These are phyloP conservation scores for Inga laurina DNA, from an alignment of 306 rosid genomes.

Conservation along the genomic window DNA sequence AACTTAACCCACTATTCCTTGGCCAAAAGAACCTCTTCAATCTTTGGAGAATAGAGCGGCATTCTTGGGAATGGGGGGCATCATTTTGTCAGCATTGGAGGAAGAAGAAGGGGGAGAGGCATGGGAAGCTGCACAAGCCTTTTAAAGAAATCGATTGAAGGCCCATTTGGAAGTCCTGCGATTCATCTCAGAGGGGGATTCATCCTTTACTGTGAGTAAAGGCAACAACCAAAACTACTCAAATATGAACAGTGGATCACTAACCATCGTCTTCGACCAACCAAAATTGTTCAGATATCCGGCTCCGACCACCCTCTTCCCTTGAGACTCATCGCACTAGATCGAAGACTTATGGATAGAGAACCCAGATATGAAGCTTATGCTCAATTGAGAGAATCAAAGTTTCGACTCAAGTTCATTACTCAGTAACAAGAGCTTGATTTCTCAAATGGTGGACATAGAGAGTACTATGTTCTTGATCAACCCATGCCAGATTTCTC, in stretches of 20 bases:
- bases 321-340: slow-evolving; percentile 45
- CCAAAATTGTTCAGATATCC: no score
- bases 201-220: slow-evolving; percentile 13
- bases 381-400: slow-evolving; percentile 69
- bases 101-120: slow-evolving; percentile 43
- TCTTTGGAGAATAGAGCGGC: slow-evolving; percentile 5
- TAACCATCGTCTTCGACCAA: no score
- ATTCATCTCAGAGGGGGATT: slow-evolving; percentile 59
- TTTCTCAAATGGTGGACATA: no score
- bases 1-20: no score
- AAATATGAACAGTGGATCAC: not conserved
- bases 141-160: slow-evolving; percentile 73
- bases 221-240: slow-evolving; percentile 72
- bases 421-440: no score
- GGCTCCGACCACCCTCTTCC: slow-evolving; percentile 53
- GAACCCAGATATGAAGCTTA: slow-evolving; percentile 78
- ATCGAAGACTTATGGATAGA: slow-evolving; percentile 58
- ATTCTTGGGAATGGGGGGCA: not conserved
- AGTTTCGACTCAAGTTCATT: slow-evolving; percentile 44
- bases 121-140: slow-evolving; percentile 45
- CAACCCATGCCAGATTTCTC: no score
- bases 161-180: slow-evolving; percentile 94
- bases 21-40: no score
- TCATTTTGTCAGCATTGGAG: slow-evolving; percentile 38
- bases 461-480: no score